These are phyloP conservation scores for Backusella psychrophila DNA, from an alignment of 192 early-diverging fungal species.

Conservation along the genomic window DNA sequence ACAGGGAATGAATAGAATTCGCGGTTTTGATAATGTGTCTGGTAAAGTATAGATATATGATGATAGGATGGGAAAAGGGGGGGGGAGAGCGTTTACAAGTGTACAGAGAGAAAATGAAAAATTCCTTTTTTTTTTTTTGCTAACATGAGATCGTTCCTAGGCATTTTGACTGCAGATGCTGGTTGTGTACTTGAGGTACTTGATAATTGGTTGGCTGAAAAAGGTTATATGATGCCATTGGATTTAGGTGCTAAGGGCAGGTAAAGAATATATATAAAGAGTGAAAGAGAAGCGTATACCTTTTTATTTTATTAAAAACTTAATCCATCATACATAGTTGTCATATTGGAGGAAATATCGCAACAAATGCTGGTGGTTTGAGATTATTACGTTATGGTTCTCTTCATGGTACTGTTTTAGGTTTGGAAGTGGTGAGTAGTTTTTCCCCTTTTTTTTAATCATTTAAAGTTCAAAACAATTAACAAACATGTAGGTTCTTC, in stretches of 20 bases:
- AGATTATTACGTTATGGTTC: constrained; percentile 92
- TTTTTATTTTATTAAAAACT: neutral
- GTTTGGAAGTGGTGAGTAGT: constrained; percentile 80
- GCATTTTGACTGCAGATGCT: constrained; percentile 86
- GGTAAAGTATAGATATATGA: constrained; percentile 16
- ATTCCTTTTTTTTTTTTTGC: neutral
- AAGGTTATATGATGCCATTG: constrained; percentile 89
- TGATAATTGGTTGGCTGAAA: constrained; percentile 82
- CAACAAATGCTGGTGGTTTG: constrained; percentile 97
- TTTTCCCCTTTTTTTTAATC: neutral
- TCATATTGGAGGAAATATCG: constrained; percentile 99
- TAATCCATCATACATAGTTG: constrained; percentile 55
- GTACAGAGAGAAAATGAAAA: neutral
- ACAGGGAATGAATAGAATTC: constrained; percentile 77
- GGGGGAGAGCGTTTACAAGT: too few species aligned
- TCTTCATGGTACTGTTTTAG: constrained; percentile 94
- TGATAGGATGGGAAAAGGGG: too few species aligned
- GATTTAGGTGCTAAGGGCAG: constrained; percentile 86
- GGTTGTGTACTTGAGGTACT: constrained; percentile 91
- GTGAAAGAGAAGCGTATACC: neutral
- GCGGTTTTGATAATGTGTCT: constrained; percentile 68
- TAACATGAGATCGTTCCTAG: constrained; percentile 26
- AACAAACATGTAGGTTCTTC: constrained; percentile 53
- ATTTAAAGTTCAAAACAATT: neutral
- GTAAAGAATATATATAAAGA: constrained; percentile 9